Base-by-base conservation (phyloP, 2,329 filamentous ascomycete genomes). In the Claviceps digitariae region DNA sequence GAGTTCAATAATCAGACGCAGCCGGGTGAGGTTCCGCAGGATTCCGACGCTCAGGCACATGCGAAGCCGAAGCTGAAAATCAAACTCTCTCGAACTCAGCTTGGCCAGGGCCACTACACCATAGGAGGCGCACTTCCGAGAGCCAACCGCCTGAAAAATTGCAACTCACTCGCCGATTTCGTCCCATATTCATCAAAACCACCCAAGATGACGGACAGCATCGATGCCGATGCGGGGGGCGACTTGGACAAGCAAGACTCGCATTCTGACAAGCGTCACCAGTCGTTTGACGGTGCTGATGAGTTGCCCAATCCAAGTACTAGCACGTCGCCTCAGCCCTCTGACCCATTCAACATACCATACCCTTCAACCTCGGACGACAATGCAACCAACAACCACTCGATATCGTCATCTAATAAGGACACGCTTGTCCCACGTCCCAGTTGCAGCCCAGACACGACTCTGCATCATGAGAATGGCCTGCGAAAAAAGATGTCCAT, bases 301-400 rank as follows among this genome's bases (percentile, higher is more conserved):
- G 52, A 31, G 48, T 3, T 50, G 53, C 36, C 53, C 31, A 17
- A 29, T 54, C 43, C 54, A 53, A 43, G 40, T 13, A 43, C 34
- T n/a, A 52, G 58, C 17, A 53, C 50, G 38, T 62, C 60, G 1
- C 55, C 57, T 7, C 59, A 58, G 40, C 49, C 58, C 23, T 67
- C 66, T 13, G 64, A 69, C 27, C 67, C 66, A 43, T 68, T 69
- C 52, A 66, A 67, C 45, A 65, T 70, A 51, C 53, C 61, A 13
- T 67, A 66, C 52, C 66, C 66, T 7, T 59, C 60, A 3, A 61
- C 63, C 2, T 54, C 57, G 12, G 54, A 53, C 5, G 49, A 53
- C 48, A 55, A 45, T 4, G 54, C 58, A 43, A 56, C 43, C 48
- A 54, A 50, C 9, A 52, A 54, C 20, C 46, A 50, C 13, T 54